phyloP scores from a whole-genome alignment of 495 filamentous ascomycete species.

The Cenococcum geophilum region DNA sequence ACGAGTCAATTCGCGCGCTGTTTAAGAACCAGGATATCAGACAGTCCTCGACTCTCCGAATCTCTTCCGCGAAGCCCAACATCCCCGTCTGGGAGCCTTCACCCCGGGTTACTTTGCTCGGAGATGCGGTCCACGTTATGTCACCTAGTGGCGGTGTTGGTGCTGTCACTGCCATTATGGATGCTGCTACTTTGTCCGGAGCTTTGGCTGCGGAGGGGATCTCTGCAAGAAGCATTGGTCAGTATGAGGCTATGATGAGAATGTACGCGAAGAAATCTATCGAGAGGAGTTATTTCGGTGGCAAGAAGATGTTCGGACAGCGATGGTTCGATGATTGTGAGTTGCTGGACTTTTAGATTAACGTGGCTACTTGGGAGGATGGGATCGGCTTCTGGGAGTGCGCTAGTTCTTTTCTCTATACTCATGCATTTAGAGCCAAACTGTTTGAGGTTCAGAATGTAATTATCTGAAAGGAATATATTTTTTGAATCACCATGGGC shows the following conservation, averaged over 20 bases:
- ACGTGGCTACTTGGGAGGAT: not conserved
- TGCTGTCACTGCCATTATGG: slow-evolving; percentile 29
- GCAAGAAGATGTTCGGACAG: slow-evolving; percentile 1
- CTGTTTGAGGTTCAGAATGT: too few species aligned
- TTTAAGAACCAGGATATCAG: slow-evolving; percentile 26
- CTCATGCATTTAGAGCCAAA: too few species aligned
- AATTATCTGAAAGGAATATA: too few species aligned
- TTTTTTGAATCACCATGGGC: too few species aligned
- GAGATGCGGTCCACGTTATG: slow-evolving; percentile 36
- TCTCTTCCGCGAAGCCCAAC: slow-evolving; percentile 21
- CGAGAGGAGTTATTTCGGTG: slow-evolving; percentile 38
- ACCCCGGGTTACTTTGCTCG: slow-evolving; percentile 28
- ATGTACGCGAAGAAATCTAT: slow-evolving; percentile 50
- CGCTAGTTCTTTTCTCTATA: not conserved
- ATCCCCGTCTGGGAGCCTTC: slow-evolving; percentile 10
- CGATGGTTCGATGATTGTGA: slow-evolving; percentile 1
- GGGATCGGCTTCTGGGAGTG: not conserved
- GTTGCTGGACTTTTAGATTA: not conserved
- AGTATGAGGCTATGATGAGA: slow-evolving; percentile 53
- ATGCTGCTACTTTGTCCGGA: slow-evolving; percentile 37
- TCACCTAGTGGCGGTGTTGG: slow-evolving; percentile 30
- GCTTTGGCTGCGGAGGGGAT: slow-evolving; percentile 41
- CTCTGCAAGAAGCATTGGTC: slow-evolving; percentile 38
- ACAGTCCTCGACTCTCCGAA: slow-evolving; percentile 23
- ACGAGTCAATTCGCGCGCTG: slow-evolving; percentile 16